Evolutionary conservation across 2,329 filamentous ascomycete species (phyloP).

Genomic region (Pseudogymnoascus sp.): DNA sequence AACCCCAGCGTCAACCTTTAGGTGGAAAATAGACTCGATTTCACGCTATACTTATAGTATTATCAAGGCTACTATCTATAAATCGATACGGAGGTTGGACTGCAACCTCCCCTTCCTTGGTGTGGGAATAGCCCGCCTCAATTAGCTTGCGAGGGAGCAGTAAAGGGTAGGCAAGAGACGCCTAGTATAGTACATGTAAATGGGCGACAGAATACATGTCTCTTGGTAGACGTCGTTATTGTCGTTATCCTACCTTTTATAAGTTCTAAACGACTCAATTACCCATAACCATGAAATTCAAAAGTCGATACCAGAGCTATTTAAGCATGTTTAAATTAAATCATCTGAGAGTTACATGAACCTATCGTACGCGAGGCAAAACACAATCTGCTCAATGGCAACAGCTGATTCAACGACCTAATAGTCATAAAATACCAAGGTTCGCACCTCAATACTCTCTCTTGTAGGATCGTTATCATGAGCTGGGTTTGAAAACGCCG

Average conservation of each 20-base stretch:
- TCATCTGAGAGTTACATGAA: neutral
- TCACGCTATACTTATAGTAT: no score
- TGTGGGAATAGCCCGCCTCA: no score
- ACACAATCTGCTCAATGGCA: neutral
- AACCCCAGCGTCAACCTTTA: no score
- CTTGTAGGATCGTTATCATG: constrained; percentile 39
- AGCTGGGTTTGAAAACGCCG: constrained; percentile 37
- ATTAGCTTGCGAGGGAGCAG: no score
- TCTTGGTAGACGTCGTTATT: neutral
- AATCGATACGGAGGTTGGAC: no score
- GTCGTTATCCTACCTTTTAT: neutral
- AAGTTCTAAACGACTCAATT: neutral
- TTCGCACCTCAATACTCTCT: constrained; percentile 51
- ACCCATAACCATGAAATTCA: neutral
- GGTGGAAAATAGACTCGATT: no score
- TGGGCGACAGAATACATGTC: neutral
- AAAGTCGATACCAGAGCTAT: neutral
- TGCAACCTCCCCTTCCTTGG: no score
- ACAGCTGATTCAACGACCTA: neutral
- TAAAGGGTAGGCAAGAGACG: no score
- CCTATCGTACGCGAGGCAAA: neutral
- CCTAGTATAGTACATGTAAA: no score
- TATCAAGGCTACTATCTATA: no score
- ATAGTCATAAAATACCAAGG: constrained; percentile 41
- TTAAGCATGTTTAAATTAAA: neutral